Conservation (phyloP, 2,329 filamentous ascomycete species). For the Colletotrichum sidae region DNA sequence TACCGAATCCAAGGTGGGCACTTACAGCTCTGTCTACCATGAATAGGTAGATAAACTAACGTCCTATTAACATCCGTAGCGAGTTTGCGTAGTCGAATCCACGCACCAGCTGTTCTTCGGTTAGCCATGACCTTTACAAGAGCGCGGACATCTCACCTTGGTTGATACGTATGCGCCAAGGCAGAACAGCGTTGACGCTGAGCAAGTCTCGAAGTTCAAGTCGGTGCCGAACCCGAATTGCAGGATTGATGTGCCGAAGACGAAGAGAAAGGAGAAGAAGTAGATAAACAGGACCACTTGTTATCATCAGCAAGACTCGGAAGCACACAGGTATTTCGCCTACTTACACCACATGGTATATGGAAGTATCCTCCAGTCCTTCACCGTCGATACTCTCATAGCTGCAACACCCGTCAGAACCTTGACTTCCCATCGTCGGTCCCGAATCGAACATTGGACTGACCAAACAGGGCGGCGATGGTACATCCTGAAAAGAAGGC, state of each 20-base stretch:
- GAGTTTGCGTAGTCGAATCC: not conserved
- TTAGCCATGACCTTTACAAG: not conserved
- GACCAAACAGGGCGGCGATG: conserved; percentile 22
- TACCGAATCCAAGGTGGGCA: not conserved
- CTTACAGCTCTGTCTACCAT: conserved; percentile 33
- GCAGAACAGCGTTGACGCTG: conserved; percentile 28
- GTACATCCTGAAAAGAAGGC: conserved; percentile 28
- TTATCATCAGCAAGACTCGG: not conserved
- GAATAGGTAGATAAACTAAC: conserved; percentile 33
- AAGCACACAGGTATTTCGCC: no score
- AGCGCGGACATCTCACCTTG: conserved; percentile 10
- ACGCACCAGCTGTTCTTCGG: conserved; percentile 1
- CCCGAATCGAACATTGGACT: not conserved
- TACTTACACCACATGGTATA: conserved; percentile 33
- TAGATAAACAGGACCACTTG: conserved; percentile 24
- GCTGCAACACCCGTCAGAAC: not conserved
- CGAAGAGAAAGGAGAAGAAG: conserved; percentile 28
- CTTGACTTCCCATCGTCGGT: not conserved
- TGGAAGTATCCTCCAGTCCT: conserved; percentile 27
- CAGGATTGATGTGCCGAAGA: conserved; percentile 28
- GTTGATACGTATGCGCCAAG: conserved; percentile 27
- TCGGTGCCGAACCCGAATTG: conserved; percentile 32
- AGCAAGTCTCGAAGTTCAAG: conserved; percentile 25
- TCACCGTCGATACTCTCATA: conserved; percentile 17
- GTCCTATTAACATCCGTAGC: not conserved